A percentile compares a stretch with the other conserved stretches of the same genome.
Conservation (phyloP, 2,329 filamentous ascomycete genomes). For the Fusarium devonianum region DNA sequence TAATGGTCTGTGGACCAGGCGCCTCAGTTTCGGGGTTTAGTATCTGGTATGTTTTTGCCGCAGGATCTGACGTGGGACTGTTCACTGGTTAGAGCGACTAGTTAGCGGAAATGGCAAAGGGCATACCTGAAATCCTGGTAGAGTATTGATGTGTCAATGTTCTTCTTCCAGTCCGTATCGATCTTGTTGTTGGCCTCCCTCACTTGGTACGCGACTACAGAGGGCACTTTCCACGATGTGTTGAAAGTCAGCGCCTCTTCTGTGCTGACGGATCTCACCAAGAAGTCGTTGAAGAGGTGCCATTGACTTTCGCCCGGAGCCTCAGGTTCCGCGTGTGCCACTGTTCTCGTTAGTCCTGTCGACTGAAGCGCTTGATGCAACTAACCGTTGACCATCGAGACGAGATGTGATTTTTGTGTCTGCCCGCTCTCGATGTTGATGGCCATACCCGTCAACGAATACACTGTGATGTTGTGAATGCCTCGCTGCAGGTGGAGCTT, state of each 20-base stretch:
- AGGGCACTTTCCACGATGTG: conserved; percentile 89
- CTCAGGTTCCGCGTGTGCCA: conserved; percentile 69
- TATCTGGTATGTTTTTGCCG: conserved; percentile 64
- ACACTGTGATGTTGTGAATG: conserved; percentile 82
- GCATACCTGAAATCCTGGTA: conserved; percentile 72
- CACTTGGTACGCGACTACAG: conserved; percentile 84
- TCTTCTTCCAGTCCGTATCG: conserved; percentile 85
- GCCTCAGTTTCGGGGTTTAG: conserved; percentile 67
- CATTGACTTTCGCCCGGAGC: conserved; percentile 73
- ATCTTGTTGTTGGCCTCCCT: conserved; percentile 82
- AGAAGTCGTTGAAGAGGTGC: conserved; percentile 98
- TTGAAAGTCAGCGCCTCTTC: conserved; percentile 92
- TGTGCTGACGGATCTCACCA: conserved; percentile 79
- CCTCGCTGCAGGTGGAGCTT: conserved; percentile 80
- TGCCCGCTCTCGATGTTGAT: conserved; percentile 88
- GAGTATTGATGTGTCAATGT: conserved; percentile 82
- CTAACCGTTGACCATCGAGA: conserved; percentile 84
- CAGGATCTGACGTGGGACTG: conserved; percentile 51
- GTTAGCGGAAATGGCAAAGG: too few species aligned
- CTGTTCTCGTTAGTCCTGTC: conserved; percentile 50
- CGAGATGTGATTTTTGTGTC: conserved; percentile 87
- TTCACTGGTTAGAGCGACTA: neutral
- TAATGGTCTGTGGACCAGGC: conserved; percentile 74
- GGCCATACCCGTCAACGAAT: conserved; percentile 89
- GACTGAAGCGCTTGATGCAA: neutral